A percentile compares a stretch with the other conserved stretches of the same genome.
Evolutionary conservation across 75 land plant species (phyloP).

Genomic region (Pinus tabuliformis): DNA sequence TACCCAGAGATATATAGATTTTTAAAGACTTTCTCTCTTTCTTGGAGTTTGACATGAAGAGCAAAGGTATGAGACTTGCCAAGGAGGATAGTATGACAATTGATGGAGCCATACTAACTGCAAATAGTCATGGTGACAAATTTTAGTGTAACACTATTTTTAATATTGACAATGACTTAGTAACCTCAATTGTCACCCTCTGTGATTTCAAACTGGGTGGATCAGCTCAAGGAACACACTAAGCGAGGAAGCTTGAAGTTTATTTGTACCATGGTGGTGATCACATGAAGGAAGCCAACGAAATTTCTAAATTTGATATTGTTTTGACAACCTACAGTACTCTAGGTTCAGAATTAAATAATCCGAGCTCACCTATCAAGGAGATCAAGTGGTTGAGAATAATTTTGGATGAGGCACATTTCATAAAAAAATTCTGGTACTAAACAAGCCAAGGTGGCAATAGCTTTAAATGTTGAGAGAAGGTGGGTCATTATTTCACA

Average conservation of each 20-base stretch:
- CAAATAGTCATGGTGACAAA: too few species aligned
- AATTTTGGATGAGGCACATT: constrained; percentile 63
- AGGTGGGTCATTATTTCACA: too few species aligned
- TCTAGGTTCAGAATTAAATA: constrained; percentile 49
- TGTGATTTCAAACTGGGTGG: constrained; percentile 80
- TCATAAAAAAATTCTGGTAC: constrained; percentile 41
- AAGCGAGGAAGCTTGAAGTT: constrained; percentile 47
- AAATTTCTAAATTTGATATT: constrained; percentile 61
- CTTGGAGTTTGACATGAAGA: too few species aligned
- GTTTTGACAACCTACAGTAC: constrained; percentile 90
- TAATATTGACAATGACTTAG: too few species aligned
- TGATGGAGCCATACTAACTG: too few species aligned
- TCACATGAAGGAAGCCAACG: constrained; percentile 45
- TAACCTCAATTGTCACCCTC: too few species aligned
- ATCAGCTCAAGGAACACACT: constrained; percentile 83
- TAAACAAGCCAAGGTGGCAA: constrained; percentile 63
- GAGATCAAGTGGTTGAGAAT: constrained; percentile 76
- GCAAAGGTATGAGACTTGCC: too few species aligned
- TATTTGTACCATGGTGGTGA: constrained; percentile 74
- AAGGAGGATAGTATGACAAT: too few species aligned
- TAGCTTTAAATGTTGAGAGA: constrained; percentile 43
- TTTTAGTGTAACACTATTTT: too few species aligned
- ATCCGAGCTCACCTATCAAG: constrained; percentile 49
- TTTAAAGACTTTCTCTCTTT: too few species aligned
- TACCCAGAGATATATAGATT: too few species aligned